Percentiles rank a stretch among this genome's conserved stretches.
These are phyloP conservation scores for Amylocystis lapponica DNA, from an alignment of 768 basidiomycete genomes.

Conservation along the genomic window DNA sequence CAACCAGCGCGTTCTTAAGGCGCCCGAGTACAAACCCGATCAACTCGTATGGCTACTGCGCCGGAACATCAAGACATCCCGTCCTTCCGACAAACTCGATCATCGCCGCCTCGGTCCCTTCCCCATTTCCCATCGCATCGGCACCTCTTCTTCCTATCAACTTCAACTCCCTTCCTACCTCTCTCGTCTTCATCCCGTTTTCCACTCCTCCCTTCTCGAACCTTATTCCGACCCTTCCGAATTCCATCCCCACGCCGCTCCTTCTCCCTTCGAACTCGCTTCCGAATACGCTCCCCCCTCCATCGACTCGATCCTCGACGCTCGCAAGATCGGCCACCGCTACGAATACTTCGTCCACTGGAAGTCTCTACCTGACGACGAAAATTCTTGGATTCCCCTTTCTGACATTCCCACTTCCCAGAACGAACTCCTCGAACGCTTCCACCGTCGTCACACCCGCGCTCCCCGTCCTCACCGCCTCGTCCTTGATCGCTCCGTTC, in stretches of 20 bases:
- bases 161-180: conserved; percentile 13
- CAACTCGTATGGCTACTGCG: conserved; percentile 35
- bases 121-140: neutral
- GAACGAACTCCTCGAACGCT: conserved; percentile 28
- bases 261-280: conserved; percentile 3
- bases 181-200: conserved; percentile 32
- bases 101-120: conserved; percentile 3
- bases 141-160: neutral
- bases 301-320: conserved; percentile 25
- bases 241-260: conserved; percentile 24
- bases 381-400: conserved; percentile 32
- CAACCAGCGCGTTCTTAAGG: conserved; percentile 19
- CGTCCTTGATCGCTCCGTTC: conserved; percentile 6
- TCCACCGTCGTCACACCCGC: conserved; percentile 28
- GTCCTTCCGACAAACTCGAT: conserved; percentile 35
- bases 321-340: conserved; percentile 27
- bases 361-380: conserved; percentile 19
- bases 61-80: conserved; percentile 33
- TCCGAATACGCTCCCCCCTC: neutral
- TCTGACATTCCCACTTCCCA: conserved; percentile 27
- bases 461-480: conserved; percentile 25
- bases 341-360: conserved; percentile 33
- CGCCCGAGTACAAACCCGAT: conserved; percentile 25
- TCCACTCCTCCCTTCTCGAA: conserved; percentile 31
- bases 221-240: conserved; percentile 24